Base-by-base conservation (phyloP, 495 filamentous ascomycete species). In the Xylaria acuta region DNA sequence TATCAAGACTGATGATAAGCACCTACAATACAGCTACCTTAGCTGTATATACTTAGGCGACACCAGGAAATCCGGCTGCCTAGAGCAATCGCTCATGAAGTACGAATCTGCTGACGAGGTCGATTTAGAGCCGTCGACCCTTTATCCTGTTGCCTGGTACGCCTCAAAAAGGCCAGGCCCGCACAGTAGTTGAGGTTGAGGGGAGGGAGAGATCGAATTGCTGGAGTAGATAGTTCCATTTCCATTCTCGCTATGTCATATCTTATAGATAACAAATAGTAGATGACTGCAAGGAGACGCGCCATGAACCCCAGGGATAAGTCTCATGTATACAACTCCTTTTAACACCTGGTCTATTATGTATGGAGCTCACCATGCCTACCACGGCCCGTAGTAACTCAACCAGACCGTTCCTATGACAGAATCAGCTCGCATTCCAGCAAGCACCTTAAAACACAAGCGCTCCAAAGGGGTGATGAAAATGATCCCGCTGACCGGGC, bases 311-410 rank as follows among this genome's bases (percentile, higher is more conserved):
- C 22, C 32, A 53, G 45, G n/a, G n/a, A 22, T 66, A 66, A 53
- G 45, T 20, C 32, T 63, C 32, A 51, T 63, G 67, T 70, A 70
- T 70, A 64, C 68, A 70, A 70, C 41, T 70, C 68, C 58, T 36
- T 25, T 38, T 16, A 38, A 62, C 74, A 76, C 77, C 77, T 62
- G 67, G 38, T 69, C 76, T 74, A 79, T 76, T 56, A 69, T 32
- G 11, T 25, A 34, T 54, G 36, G 34, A 69, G 43, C 27, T 49
- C 43, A 36, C 67, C 25, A 14, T 69, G 43, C 38, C 40, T 36
- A 47, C 27, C 38, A 56, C 38, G 25, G 38, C 41, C 67, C 56
- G 59, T 45, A 38, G 16, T 69, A 40, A 47, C 54, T 40, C 14
- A 51, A 32, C 43, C 9, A 41, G 32, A 8, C 43, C 41, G 16